Base-by-base conservation (phyloP, 1,284 basidiomycete species). In the Ceratobasidium sp. region DNA sequence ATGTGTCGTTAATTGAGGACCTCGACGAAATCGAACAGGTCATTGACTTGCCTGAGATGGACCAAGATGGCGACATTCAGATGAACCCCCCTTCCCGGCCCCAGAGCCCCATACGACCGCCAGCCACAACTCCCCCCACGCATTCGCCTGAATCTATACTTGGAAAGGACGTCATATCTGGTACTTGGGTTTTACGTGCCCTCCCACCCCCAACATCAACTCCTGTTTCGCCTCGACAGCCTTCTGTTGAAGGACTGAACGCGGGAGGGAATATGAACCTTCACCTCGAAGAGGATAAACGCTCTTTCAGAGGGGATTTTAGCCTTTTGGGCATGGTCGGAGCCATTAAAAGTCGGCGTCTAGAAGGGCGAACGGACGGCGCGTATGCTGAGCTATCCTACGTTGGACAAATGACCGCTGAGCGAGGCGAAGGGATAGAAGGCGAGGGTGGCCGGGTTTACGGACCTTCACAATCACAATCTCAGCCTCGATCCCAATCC, bases 341-440 rank as follows among this genome's bases (percentile, higher is more conserved):
- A 8, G 56, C 60, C n/a, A 4, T 72, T 4, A 56, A 51, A 45
- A 72, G 69, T 27, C 59, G 56, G 29, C 36, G 56, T 2, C 69
- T 72, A 44, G 69, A 72, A n/a, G 69, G 69, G 27, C 69, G 69
- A 62, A 51, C 60, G 17, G 69, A 72, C 41, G 69, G 69, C 6
- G 69, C 69, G 17, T 72, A 72, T 51, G 69, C 69, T 11, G 56
- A 45, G 7, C 36, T 72, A 31, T 17, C 50, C 14, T 72, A 60
- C 48, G 69, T 60, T 22, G 69, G 69, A n/a, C 69, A 72, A 29
- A 50, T 72, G 44, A 14, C 69, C 24, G 15, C 44, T 44, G 33
- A 19, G 9, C 54, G 44, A 19, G 44, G 27, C 19, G 24, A 41
- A 8, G 44, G 33, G 36, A 22, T 15, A 27, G n/a, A 36, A 1